Percentiles rank a stretch among this genome's conserved stretches.
These are phyloP conservation scores for Glutinoglossum americanum DNA, from an alignment of 495 filamentous ascomycete species.

Conservation along the genomic window DNA sequence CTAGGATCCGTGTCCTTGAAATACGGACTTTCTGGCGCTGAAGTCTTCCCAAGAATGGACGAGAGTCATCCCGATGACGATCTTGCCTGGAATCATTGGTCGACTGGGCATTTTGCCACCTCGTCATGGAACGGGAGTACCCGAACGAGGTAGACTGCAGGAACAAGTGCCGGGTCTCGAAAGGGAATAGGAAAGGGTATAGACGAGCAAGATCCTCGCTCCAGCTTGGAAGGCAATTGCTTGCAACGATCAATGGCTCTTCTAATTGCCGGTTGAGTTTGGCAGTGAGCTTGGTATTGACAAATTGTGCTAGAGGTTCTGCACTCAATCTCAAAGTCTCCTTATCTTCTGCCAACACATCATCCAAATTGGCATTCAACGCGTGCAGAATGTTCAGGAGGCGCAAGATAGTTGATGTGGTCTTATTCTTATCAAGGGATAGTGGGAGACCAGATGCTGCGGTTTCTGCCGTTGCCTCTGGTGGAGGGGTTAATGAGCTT, in stretches of 20 bases:
- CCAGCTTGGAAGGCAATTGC: slow-evolving; percentile 90
- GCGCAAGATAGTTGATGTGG: slow-evolving; percentile 69
- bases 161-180: slow-evolving; percentile 94
- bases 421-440: slow-evolving; percentile 67
- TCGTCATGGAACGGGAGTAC: slow-evolving; percentile 89
- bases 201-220: slow-evolving; percentile 90
- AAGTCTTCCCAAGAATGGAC: slow-evolving; percentile 77
- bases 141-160: slow-evolving; percentile 95
- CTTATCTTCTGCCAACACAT: slow-evolving; percentile 80
- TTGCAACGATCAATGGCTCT: slow-evolving; percentile 95
- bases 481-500: slow-evolving; percentile 34
- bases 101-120: slow-evolving; percentile 85
- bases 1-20: slow-evolving; percentile 73
- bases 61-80: slow-evolving; percentile 55
- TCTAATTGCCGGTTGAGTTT: slow-evolving; percentile 95
- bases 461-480: slow-evolving; percentile 23
- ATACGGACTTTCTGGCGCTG: slow-evolving; percentile 97
- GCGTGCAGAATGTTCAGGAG: slow-evolving; percentile 82
- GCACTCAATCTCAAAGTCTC: slow-evolving; percentile 43
- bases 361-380: slow-evolving; percentile 85
- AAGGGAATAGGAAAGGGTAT: slow-evolving; percentile 97
- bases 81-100: slow-evolving; percentile 60
- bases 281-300: slow-evolving; percentile 97
- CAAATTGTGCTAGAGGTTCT: slow-evolving; percentile 88
- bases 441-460: slow-evolving; percentile 41